Evolutionary conservation across 257 asterid species (phyloP).

Genomic region (Galeopsis tetrahit): DNA sequence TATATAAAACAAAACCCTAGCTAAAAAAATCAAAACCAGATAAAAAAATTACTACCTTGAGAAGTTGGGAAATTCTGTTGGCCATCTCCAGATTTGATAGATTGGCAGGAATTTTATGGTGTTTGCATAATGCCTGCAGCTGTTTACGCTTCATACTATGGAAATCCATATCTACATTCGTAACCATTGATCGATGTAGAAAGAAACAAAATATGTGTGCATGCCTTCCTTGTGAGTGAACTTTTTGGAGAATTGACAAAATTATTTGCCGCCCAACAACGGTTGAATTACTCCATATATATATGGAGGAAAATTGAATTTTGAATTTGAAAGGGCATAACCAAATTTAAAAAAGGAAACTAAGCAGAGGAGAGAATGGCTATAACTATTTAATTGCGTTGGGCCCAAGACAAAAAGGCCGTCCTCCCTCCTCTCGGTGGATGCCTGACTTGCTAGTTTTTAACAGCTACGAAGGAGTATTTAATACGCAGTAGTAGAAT

Average conservation of each 20-base stretch:
- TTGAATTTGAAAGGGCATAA: slow-evolving; percentile 36
- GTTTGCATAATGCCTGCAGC: slow-evolving; percentile 67
- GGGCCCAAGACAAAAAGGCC: too few species aligned
- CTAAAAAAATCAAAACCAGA: neutral
- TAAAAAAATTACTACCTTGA: slow-evolving; percentile 42
- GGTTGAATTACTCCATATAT: slow-evolving; percentile 18
- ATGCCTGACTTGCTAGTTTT: too few species aligned
- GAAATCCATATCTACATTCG: slow-evolving; percentile 52
- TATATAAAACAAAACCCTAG: neutral
- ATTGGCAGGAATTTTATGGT: slow-evolving; percentile 68
- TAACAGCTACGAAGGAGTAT: too few species aligned
- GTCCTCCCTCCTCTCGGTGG: too few species aligned
- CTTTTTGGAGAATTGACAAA: neutral
- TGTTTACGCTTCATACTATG: slow-evolving; percentile 60
- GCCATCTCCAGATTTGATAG: slow-evolving; percentile 66
- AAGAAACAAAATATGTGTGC: neutral
- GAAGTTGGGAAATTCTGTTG: slow-evolving; percentile 45
- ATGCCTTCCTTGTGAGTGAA: neutral
- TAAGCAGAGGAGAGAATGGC: too few species aligned
- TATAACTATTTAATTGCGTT: too few species aligned
- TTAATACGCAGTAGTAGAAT: too few species aligned
- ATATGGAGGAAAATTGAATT: slow-evolving; percentile 2
- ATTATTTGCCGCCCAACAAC: neutral
- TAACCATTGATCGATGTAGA: neutral
- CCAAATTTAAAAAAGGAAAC: too few species aligned